These are phyloP conservation scores for Mucor mucedo DNA, from an alignment of 371 early-diverging fungal genomes.

Conservation along the genomic window DNA sequence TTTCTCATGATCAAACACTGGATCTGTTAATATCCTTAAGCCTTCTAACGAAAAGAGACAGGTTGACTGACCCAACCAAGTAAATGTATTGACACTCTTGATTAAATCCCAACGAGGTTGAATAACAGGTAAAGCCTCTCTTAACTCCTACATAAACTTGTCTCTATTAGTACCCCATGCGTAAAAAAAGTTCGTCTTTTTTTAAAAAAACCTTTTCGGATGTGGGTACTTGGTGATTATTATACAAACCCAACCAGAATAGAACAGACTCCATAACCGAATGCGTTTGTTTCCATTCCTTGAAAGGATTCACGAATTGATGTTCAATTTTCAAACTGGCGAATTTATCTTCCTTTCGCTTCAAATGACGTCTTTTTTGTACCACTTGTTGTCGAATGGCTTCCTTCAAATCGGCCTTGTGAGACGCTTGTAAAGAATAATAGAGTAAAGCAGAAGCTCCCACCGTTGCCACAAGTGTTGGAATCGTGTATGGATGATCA, in stretches of 20 bases:
- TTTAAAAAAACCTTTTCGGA: too few species aligned
- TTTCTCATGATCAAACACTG: constrained; percentile 54
- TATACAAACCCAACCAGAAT: constrained; percentile 41
- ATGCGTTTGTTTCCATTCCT: constrained; percentile 53
- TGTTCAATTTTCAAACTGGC: constrained; percentile 59
- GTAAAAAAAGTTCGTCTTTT: too few species aligned
- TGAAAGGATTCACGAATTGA: constrained; percentile 66
- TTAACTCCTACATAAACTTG: constrained; percentile 4
- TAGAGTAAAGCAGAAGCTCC: constrained; percentile 49
- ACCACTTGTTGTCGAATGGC: constrained; percentile 47
- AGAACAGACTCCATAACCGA: constrained; percentile 50
- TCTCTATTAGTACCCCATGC: too few species aligned
- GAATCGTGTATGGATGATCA: constrained; percentile 54
- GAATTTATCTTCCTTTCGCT: constrained; percentile 47
- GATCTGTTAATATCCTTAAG: constrained; percentile 65
- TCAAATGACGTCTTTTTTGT: constrained; percentile 35
- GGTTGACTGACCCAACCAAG: constrained; percentile 65
- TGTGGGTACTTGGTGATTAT: constrained; percentile 13
- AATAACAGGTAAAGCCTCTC: constrained; percentile 44
- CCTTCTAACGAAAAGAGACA: constrained; percentile 65
- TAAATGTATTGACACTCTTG: constrained; percentile 31
- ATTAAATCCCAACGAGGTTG: constrained; percentile 38
- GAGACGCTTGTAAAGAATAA: constrained; percentile 49
- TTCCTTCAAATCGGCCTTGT: constrained; percentile 46
- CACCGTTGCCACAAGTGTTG: constrained; percentile 43